Percentiles rank a stretch among this genome's conserved stretches.
Evolutionary conservation across 257 asterid species (phyloP).

Genomic region (Linaria vulgaris): DNA sequence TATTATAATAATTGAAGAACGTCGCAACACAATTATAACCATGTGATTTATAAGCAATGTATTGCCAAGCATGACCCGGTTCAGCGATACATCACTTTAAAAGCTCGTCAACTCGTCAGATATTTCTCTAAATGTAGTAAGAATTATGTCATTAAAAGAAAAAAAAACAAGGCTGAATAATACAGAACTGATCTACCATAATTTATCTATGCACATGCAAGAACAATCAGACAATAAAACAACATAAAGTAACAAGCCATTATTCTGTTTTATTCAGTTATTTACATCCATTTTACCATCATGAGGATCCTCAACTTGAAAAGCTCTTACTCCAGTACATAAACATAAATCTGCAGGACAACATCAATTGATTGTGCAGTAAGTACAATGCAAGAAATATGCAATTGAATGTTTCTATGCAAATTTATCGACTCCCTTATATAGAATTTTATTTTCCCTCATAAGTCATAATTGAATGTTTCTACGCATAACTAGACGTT

Average conservation of each 20-base stretch:
- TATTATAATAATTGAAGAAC: too few species aligned
- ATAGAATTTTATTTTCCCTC: too few species aligned
- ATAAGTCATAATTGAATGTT: too few species aligned
- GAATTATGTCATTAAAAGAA: not conserved
- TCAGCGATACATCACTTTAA: not conserved
- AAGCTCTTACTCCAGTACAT: conserved; percentile 14
- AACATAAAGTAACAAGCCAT: not conserved
- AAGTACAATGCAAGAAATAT: not conserved
- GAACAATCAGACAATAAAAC: conserved; percentile 7
- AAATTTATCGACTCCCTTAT: too few species aligned
- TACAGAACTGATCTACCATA: conserved; percentile 10
- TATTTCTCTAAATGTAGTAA: not conserved
- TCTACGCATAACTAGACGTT: too few species aligned
- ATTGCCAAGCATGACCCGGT: too few species aligned
- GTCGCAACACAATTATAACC: too few species aligned
- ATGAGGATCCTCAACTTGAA: conserved; percentile 10
- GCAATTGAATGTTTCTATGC: too few species aligned
- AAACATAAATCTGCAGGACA: conserved; percentile 27
- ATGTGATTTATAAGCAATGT: too few species aligned
- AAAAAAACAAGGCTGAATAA: not conserved
- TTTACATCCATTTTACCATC: conserved; percentile 22
- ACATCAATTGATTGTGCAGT: not conserved
- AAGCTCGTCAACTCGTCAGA: not conserved
- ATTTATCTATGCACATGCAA: conserved; percentile 18
- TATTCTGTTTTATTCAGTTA: conserved; percentile 26